Evolutionary conservation across 164 flowering plant genomes (phyloP), one percentile per base, ranked within the genome.

Genomic region (Vitis rotundifolia): DNA sequence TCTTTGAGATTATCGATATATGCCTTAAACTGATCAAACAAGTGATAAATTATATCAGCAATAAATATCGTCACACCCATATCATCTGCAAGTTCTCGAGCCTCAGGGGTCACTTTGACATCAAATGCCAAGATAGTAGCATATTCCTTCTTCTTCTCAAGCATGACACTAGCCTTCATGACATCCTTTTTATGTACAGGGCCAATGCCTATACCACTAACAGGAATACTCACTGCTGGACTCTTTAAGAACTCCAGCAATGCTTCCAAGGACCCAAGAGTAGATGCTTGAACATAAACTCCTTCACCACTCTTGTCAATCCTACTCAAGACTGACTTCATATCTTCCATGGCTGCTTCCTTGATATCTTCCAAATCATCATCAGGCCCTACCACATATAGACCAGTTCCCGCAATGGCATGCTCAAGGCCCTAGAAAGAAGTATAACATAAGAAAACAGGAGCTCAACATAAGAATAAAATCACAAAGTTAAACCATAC

Each of bases 131-230:
- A 84, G 50, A 95, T 93, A 19, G 97, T 85, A 13, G 94, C 97
- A 76, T 79, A 93, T 79, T 95, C 99, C 80, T 89, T 91, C 69
- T 90, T 95, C 93, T 92, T 95, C 85, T 95, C 99, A 61, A 95
- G 97, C 99, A 93, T 91, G 14, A 90, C 98, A 70, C 97, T 85
- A 56, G 99, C 97, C 77, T 84, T 91, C 99, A 93, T 89, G 57
- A 95, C 94, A 83, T 95, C 99, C 77, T 83, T 95, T 73, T 91
- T 95, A 68, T 95, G 99, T 2, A 95, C 99, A 63, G 99, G 99
- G 14, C 99, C 99, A 61, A 95, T 95, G 74, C 90, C 79, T 71
- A 93, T 91, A 66, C 95, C 97, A 80, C 98, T 89, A 22, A 95
- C 98, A 69, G 99, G 99, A 63, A 93, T 93, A 47, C 68, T 88